Evolutionary conservation across 192 early-diverging fungal genomes (phyloP).

Genomic region (Helicostylum pulchrum): DNA sequence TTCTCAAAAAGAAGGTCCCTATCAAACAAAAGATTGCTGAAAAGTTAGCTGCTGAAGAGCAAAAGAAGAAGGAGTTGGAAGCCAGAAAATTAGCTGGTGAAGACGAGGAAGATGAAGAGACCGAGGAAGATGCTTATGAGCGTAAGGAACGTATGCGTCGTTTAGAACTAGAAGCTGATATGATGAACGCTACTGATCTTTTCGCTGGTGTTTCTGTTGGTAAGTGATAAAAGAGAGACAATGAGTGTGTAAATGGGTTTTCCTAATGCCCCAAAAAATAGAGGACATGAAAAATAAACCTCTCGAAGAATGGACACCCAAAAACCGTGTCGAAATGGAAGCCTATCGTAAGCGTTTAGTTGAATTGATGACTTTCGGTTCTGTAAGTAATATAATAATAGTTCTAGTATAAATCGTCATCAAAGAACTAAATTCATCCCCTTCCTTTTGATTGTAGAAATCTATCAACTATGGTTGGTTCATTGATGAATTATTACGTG

Average conservation of each 20-base stretch:
- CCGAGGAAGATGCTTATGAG: conserved; percentile 49
- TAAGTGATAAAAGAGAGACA: background rate
- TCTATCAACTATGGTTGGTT: conserved; percentile 46
- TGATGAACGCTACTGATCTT: conserved; percentile 54
- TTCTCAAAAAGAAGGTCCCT: conserved; percentile 49
- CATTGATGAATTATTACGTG: conserved; percentile 63
- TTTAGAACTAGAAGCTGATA: conserved; percentile 59
- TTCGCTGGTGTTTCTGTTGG: conserved; percentile 60
- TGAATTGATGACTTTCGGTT: conserved; percentile 51
- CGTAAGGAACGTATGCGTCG: conserved; percentile 35
- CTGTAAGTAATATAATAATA: conserved; percentile 5
- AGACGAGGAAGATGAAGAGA: conserved; percentile 31
- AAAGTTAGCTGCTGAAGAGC: conserved; percentile 51
- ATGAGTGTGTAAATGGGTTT: too few species aligned
- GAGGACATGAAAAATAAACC: background rate
- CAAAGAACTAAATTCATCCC: too few species aligned
- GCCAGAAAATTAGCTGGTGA: conserved; percentile 23
- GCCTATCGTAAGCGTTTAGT: conserved; percentile 59
- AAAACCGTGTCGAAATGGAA: conserved; percentile 68
- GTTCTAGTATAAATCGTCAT: too few species aligned
- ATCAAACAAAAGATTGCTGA: conserved; percentile 62
- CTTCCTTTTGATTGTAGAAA: conserved; percentile 16
- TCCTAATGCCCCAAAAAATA: background rate
- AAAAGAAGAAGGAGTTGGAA: conserved; percentile 37
- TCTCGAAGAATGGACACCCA: conserved; percentile 46